Base-by-base conservation (phyloP, 1,284 basidiomycete genomes). In the Apiotrichum laibachii region DNA sequence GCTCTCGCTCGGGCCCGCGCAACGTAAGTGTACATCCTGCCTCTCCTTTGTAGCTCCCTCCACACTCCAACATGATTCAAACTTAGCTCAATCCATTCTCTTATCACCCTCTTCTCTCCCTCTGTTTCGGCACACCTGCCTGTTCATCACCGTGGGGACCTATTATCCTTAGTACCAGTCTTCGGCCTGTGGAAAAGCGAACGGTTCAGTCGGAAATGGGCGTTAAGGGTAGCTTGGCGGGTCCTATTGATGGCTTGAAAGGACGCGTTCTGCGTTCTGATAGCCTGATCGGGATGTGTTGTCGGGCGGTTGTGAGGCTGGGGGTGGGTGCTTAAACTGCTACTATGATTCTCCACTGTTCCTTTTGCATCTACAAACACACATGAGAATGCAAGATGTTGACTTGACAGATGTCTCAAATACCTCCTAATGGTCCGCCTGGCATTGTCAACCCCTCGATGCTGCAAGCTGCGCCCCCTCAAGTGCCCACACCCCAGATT, bases 21-120 rank as follows among this genome's bases (percentile, higher is more conserved):
- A 26, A 50, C 18, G 59, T 61, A 55, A 57, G 59, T 61, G 40
- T 37, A 50, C 21, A 13, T 40, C 40, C 48, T 35, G 22, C 16
- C 8, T 48, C 18, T 26, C 31, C 33, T 15, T 48, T 35, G 37
- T 37, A 37, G 37, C 11, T 37, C 37, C 33, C 48, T 19, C 26
- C 3, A 34, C 13, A 6, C 18, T 22, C 16, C 42, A 66, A 72
- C 56, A 76, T 69, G 75, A 77, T 77, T 77, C 67, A 77, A 75
- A 67, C 71, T 77, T 68, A 77, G 75, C 75, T 77, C 68, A 77
- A 77, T 77, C 75, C 75, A 77, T 77, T 77, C 75, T 77, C 75
- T 77, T 70, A 77, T 54, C 63, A 31, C 56, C 63, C 63, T 58
- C 53, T 59, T 55, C 21, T 22, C 45, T 57, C 55, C 66, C 53